These are phyloP conservation scores for Acacia concinna DNA, from an alignment of 331 rosid genomes.

Conservation along the genomic window DNA sequence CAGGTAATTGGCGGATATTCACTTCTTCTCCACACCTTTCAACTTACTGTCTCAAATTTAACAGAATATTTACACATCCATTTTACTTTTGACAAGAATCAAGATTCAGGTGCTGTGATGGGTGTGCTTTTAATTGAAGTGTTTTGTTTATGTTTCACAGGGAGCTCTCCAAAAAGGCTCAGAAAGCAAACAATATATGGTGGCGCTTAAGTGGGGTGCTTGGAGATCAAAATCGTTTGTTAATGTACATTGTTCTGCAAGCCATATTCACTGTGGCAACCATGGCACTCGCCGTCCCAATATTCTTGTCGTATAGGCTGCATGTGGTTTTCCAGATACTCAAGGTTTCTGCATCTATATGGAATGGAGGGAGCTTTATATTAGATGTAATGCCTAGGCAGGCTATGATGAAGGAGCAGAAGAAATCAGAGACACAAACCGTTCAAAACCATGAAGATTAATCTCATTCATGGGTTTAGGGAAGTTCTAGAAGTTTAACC, in stretches of 20 bases:
- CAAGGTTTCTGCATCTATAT: constrained; percentile 78
- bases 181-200: constrained; percentile 88
- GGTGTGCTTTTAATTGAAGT: not conserved
- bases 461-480: constrained; percentile 13
- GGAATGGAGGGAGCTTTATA: constrained; percentile 96
- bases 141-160: constrained; percentile 36
- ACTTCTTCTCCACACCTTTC: not conserved
- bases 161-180: constrained; percentile 89
- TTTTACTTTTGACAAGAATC: not conserved
- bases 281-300: constrained; percentile 85
- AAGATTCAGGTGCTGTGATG: not conserved
- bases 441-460: constrained; percentile 34
- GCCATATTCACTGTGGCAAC: constrained; percentile 84
- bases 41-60: not conserved
- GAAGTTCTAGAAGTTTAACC: not conserved
- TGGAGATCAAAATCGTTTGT: constrained; percentile 85
- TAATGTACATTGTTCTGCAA: constrained; percentile 77
- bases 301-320: constrained; percentile 78
- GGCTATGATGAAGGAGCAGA: constrained; percentile 80
- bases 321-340: constrained; percentile 76
- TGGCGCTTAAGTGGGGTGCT: constrained; percentile 91
- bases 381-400: constrained; percentile 96
- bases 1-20: constrained; percentile 47
- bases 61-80: not conserved
- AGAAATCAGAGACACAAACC: constrained; percentile 59